A percentile compares a stretch with the other conserved stretches of the same genome.
Evolutionary conservation across 2,329 filamentous ascomycete species (phyloP).

Genomic region (Mycosphaerella sp.): DNA sequence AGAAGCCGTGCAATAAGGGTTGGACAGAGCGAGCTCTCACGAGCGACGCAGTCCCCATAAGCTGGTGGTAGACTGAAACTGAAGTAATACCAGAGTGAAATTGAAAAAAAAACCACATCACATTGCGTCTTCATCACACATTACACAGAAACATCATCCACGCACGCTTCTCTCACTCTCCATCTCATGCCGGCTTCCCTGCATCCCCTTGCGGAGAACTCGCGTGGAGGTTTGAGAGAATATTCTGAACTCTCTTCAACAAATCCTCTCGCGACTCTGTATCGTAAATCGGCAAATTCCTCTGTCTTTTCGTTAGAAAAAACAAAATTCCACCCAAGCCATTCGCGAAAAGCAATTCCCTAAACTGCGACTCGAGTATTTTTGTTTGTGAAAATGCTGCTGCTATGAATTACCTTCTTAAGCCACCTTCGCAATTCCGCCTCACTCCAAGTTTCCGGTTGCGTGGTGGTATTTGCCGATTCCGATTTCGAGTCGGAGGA

Average conservation of each 20-base stretch:
- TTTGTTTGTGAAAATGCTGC: too few species aligned
- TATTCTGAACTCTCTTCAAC: conserved; percentile 55
- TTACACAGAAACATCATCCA: too few species aligned
- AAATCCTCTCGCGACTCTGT: conserved; percentile 58
- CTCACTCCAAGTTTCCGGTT: conserved; percentile 65
- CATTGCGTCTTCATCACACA: too few species aligned
- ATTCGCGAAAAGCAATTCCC: background rate
- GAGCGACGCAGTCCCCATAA: too few species aligned
- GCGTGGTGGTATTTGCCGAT: conserved; percentile 55
- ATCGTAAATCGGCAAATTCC: conserved; percentile 55
- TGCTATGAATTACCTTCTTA: conserved; percentile 59
- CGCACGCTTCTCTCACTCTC: too few species aligned
- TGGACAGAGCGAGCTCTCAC: background rate
- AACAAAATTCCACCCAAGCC: too few species aligned
- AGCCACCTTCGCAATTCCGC: conserved; percentile 79
- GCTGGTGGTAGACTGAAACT: background rate
- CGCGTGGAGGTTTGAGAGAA: background rate
- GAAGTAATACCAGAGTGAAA: background rate
- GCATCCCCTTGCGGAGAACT: too few species aligned
- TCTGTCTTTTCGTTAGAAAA: too few species aligned
- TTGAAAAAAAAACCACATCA: too few species aligned
- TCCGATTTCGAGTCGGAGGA: too few species aligned
- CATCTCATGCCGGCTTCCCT: too few species aligned
- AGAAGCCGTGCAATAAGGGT: background rate
- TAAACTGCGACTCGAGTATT: background rate